phyloP scores from a whole-genome alignment of 179 eudicot genomes.

The Gypsophila paniculata region DNA sequence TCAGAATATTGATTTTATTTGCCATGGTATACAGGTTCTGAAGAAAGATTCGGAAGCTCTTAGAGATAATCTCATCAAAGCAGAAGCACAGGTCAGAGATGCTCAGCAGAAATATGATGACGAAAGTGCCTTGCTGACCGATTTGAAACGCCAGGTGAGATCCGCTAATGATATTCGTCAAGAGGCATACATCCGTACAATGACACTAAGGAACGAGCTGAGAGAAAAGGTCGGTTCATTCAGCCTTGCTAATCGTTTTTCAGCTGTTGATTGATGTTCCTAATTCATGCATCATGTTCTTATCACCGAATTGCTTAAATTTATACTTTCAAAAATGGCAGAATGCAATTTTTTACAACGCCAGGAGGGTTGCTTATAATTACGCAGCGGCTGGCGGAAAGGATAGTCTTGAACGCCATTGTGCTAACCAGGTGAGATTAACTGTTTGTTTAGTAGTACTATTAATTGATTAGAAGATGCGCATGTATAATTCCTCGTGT shows the following conservation, averaged over 20 bases:
- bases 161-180: slow-evolving; percentile 60
- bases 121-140: slow-evolving; percentile 40
- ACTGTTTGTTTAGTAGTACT: not conserved
- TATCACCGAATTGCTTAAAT: not conserved
- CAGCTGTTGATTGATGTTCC: not conserved
- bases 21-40: slow-evolving; percentile 41
- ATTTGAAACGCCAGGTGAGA: slow-evolving; percentile 34
- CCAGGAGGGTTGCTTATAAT: slow-evolving; percentile 50
- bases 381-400: slow-evolving; percentile 44
- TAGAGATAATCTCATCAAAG: slow-evolving; percentile 41
- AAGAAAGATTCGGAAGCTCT: slow-evolving; percentile 63
- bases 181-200: slow-evolving; percentile 45
- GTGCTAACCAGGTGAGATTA: slow-evolving; percentile 58
- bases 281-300: not conserved
- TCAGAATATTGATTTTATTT: not conserved
- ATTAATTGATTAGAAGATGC: not conserved
- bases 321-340: slow-evolving; percentile 31
- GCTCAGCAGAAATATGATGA: slow-evolving; percentile 45
- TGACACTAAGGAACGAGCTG: slow-evolving; percentile 40
- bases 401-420: slow-evolving; percentile 49
- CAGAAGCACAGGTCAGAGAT: slow-evolving; percentile 38
- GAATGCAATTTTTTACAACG: slow-evolving; percentile 45
- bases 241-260: not conserved
- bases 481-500: not conserved
- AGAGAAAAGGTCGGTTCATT: slow-evolving; percentile 56